Evolutionary conservation across 257 asterid genomes (phyloP), one percentile per base, ranked within the genome.

Genomic region (Petunia axillaris): DNA sequence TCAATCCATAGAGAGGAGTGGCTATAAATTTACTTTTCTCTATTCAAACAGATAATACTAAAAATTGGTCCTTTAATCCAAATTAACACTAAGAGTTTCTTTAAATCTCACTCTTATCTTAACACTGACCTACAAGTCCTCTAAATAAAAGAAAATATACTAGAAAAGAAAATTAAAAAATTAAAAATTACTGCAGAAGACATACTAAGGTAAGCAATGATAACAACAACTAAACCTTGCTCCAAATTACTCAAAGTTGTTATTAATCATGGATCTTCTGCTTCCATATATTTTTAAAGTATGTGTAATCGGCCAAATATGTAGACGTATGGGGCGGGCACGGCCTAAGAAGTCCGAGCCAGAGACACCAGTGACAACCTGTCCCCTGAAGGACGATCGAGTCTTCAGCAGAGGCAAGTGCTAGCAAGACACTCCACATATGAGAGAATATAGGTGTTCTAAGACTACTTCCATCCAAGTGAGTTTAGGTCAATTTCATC

Each of bases 41-140:
- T 5, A 68, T 68, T 68, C 76, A 68, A 39, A 68, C 8, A 54
- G 38, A 38, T 64, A 67, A n/a, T 16, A 67, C 76, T n/a, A n/a
- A 68, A 68, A 43, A 43, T n/a, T n/a, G 16, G 14, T n/a, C 10
- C 57, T 67, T 68, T 43, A 67, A 67, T 54, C 8, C 50, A 39
- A 13, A 37, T n/a, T 52, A 68, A 44, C 14, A 43, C n/a, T 68
- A 44, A 68, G 16, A 70, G 77, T 8, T 25, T 25, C 39, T 48
- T 58, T 9, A 46, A 25, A 9, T 10, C 57, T 46, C 77, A 10
- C 57, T 16, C 59, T 4, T 70, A 70, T 25, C 40, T 58, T 36
- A 44, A 70, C 8, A 35, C 14, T 39, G 59, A 46, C 59, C 48
- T 10, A 46, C 77, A 46, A 46, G 76, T 16, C 76, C 76, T 16